Evolutionary conservation across 2,329 filamentous ascomycete genomes (phyloP), one percentile per base, ranked within the genome.

Genomic region (Arthrobotrys pseudoclavata): DNA sequence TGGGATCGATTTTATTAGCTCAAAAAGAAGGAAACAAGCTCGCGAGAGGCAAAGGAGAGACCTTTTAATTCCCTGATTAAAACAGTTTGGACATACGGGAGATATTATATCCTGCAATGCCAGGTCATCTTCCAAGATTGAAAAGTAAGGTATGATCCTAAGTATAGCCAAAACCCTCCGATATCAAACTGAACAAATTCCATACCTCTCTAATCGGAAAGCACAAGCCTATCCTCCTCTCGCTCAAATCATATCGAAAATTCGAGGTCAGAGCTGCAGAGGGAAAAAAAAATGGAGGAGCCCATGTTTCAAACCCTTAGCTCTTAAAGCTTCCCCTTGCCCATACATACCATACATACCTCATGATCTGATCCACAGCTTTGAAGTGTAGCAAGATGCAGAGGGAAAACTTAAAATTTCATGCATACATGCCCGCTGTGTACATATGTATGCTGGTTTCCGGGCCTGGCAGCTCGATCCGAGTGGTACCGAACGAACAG

Each of bases 381-480:
- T n/a, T n/a, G n/a, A n/a, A n/a, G n/a, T n/a, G n/a, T n/a, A n/a
- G 57, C 63, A 55, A 69, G n/a, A 31, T 18, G 12, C 13, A 12
- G 13, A 50, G 34, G 24, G 20, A 18, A 45, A 45, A 20, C 42
- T 9, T 45, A 45, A 62, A 55, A 69, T 66, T 66, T 72, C 61
- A 76, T 76, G 72, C 72, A 70, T 69, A 5, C 34, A 15, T 76
- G 57, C 70, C 72, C 66, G 72, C 55, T 76, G n/a, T n/a, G n/a
- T n/a, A n/a, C n/a, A n/a, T n/a, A n/a, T n/a, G n/a, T n/a, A 62
- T 57, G 50, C 64, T 69, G 72, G 69, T 40, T 71, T 72, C 72
- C 72, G 72, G 72, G 72, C 72, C 72, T 76, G 72, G 72, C 72
- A 76, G 72, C 72, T 76, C 66, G 66, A 76, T 66, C 72, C 72